Evolutionary conservation across 164 flowering plant genomes (phyloP), one percentile per base, ranked within the genome.

Genomic region (Aristolochia californica): DNA sequence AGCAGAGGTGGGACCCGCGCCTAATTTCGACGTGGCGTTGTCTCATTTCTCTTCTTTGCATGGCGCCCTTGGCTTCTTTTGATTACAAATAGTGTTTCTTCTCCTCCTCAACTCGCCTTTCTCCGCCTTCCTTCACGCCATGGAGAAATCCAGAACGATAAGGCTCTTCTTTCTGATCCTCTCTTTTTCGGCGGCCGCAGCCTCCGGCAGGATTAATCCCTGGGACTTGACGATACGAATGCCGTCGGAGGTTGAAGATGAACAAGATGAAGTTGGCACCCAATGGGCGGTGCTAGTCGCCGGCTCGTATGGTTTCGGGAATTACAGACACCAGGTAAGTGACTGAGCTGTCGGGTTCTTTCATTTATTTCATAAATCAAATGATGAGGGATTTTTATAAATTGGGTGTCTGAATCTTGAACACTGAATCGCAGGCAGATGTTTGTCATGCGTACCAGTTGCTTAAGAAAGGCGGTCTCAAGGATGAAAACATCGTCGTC

Each of bases 381-480:
- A 34, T 5, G 10, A 34, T 3, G 10, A 5, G 5, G 7, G 3
- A 3, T 34, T 34, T 34, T 34, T 8, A 34, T 34, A 34, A 34
- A 5, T 1, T 34, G 1, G 40, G 40, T 34, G 10, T 34, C 1
- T 34, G 0, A 34, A 5, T 34, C 40, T 34, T 34, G 1, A 7
- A 3, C n/a, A n/a, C n/a, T n/a, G 20, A 21, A 27, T 28, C 69
- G 63, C 71, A 90, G 98, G 91, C 96, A 2, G 93, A 88, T 63
- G 88, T 91, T 0, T 91, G 98, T 56, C 98, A 91, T 61, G 96
- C 98, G 0, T 91, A 91, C 58, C 96, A 88, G 63, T n/a, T 91
- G 43, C 65, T 91, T 55, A 82, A 62, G 49, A 84, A 71, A 56
- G 98, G 98, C 15, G 98, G 98, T 23, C 23, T 91, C 53, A 88